Conservation (phyloP, 1,284 basidiomycete genomes). For the Stygiomarasmius scandens region DNA sequence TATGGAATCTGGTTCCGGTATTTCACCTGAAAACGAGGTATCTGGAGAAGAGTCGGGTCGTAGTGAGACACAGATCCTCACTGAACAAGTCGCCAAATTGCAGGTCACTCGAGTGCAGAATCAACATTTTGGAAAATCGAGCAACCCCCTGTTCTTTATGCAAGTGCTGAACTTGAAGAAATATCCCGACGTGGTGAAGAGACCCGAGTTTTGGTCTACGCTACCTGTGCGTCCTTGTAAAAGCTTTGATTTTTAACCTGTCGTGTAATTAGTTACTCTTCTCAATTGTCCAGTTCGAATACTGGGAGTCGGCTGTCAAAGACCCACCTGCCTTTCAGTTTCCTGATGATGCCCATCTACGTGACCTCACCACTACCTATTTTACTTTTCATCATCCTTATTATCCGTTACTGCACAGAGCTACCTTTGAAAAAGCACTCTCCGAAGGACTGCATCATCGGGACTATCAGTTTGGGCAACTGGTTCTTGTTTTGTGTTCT, state of each 20-base stretch:
- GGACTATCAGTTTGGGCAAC: constrained; percentile 43
- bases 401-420: constrained; percentile 64
- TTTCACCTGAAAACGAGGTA: too few species aligned
- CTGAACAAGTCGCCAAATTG: constrained; percentile 15
- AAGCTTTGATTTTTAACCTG: background rate
- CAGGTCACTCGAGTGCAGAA: constrained; percentile 23
- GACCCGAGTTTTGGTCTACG: constrained; percentile 17
- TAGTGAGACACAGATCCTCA: constrained; percentile 21
- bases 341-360: constrained; percentile 54
- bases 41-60: constrained; percentile 7
- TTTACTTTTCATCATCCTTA: constrained; percentile 56
- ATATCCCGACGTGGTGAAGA: constrained; percentile 5
- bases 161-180: constrained; percentile 45
- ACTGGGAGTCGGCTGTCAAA: constrained; percentile 17
- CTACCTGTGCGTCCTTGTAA: constrained; percentile 19
- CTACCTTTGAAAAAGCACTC: constrained; percentile 54
- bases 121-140: constrained; percentile 59
- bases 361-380: constrained; percentile 57
- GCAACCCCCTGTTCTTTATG: constrained; percentile 50
- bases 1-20: too few species aligned
- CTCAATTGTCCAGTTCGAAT: constrained; percentile 31
- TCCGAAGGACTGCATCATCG: constrained; percentile 37
- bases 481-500: constrained; percentile 50
- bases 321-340: constrained; percentile 31
- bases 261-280: background rate